Evolutionary conservation across 148 eudicot genomes (phyloP).

Genomic region (Persicaria tinctoria): DNA sequence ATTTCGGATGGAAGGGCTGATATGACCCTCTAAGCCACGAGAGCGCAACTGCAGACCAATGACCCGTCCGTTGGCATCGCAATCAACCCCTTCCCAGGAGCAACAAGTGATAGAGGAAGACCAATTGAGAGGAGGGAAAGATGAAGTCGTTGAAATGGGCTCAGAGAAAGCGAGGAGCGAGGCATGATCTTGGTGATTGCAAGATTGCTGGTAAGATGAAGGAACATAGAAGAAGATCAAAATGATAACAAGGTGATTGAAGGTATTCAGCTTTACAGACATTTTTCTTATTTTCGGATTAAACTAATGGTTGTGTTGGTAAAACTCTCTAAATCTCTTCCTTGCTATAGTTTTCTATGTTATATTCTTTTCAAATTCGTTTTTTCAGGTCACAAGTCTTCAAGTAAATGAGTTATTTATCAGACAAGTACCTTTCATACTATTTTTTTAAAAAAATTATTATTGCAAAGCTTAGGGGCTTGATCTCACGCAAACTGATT

Average conservation of each 20-base stretch:
- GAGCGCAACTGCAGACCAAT: constrained; percentile 41
- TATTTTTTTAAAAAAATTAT: too few relatives aligned
- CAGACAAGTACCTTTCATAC: too few relatives aligned
- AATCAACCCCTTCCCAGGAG: constrained; percentile 64
- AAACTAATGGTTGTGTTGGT: background rate
- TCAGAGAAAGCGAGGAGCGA: constrained; percentile 42
- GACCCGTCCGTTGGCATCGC: constrained; percentile 43
- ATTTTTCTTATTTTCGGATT: background rate
- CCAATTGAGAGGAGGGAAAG: constrained; percentile 43
- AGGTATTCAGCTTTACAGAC: background rate
- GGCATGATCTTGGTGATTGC: constrained; percentile 39
- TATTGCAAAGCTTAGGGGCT: too few relatives aligned
- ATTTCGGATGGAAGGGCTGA: constrained; percentile 33
- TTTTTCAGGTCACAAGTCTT: too few relatives aligned
- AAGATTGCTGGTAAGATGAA: constrained; percentile 31
- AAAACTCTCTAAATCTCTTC: background rate
- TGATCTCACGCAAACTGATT: too few relatives aligned
- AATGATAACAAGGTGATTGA: background rate
- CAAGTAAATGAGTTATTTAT: too few relatives aligned
- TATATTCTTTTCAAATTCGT: background rate
- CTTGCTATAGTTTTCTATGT: background rate
- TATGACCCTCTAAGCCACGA: constrained; percentile 40
- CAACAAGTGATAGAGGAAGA: constrained; percentile 48
- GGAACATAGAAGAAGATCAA: constrained; percentile 13
- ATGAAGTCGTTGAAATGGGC: constrained; percentile 18